Evolutionary conservation across 177 flowering plant genomes (phyloP).

Genomic region (Vitis hybrid): DNA sequence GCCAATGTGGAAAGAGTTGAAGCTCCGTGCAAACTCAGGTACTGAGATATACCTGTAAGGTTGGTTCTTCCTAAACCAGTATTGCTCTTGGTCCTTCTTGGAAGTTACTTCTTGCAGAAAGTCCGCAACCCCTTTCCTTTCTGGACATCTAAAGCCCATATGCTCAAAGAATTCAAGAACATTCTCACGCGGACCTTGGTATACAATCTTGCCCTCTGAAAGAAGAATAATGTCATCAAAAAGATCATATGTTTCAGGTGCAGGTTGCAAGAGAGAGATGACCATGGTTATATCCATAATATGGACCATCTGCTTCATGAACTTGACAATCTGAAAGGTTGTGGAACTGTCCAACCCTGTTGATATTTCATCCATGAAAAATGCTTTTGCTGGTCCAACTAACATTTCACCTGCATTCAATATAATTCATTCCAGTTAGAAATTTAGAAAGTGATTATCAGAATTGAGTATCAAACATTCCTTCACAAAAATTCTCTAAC

Average conservation of each 20-base stretch:
- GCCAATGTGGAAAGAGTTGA: slow-evolving; percentile 45
- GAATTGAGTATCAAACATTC: slow-evolving; percentile 17
- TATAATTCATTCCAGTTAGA: background rate
- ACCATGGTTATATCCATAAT: slow-evolving; percentile 62
- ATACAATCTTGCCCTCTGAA: slow-evolving; percentile 62
- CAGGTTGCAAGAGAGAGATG: slow-evolving; percentile 71
- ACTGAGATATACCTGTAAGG: slow-evolving; percentile 47
- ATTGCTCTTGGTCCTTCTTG: slow-evolving; percentile 62
- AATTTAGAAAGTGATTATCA: background rate
- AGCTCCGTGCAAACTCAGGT: slow-evolving; percentile 38
- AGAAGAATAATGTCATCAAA: slow-evolving; percentile 65
- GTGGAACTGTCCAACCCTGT: slow-evolving; percentile 77
- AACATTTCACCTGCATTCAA: slow-evolving; percentile 61
- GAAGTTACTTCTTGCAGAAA: slow-evolving; percentile 76
- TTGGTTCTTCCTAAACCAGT: slow-evolving; percentile 44
- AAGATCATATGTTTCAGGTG: slow-evolving; percentile 64
- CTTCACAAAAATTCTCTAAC: slow-evolving; percentile 1
- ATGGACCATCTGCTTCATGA: slow-evolving; percentile 61
- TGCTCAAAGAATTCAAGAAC: slow-evolving; percentile 59
- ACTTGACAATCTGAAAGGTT: slow-evolving; percentile 63
- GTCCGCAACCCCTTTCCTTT: slow-evolving; percentile 71
- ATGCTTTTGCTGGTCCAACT: slow-evolving; percentile 71
- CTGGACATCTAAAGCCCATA: slow-evolving; percentile 65
- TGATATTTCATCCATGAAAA: slow-evolving; percentile 79
- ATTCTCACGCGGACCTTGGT: slow-evolving; percentile 63